Evolutionary conservation across 257 asterid species (phyloP).

Genomic region (Solanum verrucosum): DNA sequence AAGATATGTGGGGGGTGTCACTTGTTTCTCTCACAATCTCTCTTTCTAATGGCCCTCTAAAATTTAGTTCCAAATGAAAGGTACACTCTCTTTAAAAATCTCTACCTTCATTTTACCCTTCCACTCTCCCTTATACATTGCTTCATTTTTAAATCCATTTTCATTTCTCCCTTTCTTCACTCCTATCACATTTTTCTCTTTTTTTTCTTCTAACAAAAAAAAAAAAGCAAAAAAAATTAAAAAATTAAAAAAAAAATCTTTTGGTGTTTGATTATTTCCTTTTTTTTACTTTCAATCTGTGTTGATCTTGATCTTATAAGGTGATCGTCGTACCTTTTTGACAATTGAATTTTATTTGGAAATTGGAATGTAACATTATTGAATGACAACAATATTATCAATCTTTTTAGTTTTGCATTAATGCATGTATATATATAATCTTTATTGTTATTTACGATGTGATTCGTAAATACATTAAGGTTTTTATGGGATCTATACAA

Average conservation of each 20-base stretch:
- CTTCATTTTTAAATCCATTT: neutral
- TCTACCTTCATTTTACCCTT: neutral
- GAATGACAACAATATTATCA: neutral
- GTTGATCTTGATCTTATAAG: neutral
- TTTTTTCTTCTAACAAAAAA: neutral
- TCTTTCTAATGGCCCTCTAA: neutral
- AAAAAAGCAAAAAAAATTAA: neutral
- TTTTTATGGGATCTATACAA: too few relatives aligned
- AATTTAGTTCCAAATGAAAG: neutral
- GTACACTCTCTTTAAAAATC: neutral
- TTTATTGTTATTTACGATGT: neutral
- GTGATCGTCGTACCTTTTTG: neutral
- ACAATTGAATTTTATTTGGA: neutral
- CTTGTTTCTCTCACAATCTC: conserved; percentile 1
- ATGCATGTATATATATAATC: neutral
- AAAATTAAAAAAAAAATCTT: too few relatives aligned
- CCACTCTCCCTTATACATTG: neutral
- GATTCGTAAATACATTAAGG: neutral
- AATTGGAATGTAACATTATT: neutral
- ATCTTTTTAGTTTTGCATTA: neutral
- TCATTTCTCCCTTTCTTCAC: neutral
- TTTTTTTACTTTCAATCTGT: neutral
- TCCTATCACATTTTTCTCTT: neutral
- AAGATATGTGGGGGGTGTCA: neutral
- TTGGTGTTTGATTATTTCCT: neutral